A percentile compares a stretch with the other conserved stretches of the same genome.
Conservation (phyloP, 305 asterid species). For the Fraxinus dipetala region DNA sequence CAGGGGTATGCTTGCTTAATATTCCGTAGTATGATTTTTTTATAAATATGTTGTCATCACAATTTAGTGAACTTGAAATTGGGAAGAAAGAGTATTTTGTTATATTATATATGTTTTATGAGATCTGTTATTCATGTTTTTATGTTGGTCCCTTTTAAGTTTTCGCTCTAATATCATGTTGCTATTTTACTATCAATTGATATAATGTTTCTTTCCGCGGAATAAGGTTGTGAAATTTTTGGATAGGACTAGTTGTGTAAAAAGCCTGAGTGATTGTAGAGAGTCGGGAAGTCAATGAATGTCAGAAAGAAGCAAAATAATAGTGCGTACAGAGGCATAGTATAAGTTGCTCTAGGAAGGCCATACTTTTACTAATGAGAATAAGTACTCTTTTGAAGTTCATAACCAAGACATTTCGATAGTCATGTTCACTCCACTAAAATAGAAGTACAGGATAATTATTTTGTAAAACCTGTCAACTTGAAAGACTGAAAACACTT, state of each 20-base stretch:
- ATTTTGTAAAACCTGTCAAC: background rate
- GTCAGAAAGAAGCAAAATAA: background rate
- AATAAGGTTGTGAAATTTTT: background rate
- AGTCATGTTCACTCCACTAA: background rate
- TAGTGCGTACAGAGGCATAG: background rate
- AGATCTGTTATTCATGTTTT: background rate
- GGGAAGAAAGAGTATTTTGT: background rate
- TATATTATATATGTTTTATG: background rate
- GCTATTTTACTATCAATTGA: slow-evolving; percentile 18
- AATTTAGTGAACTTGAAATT: background rate
- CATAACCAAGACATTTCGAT: background rate
- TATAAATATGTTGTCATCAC: background rate
- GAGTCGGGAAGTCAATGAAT: background rate
- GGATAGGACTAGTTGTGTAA: background rate
- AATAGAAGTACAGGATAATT: background rate
- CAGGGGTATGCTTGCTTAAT: slow-evolving; percentile 61
- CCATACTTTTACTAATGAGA: background rate
- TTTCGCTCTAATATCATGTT: background rate
- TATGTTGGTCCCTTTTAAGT: background rate
- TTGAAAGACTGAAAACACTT: background rate
- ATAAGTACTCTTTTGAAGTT: background rate
- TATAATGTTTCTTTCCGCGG: background rate
- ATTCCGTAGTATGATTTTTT: background rate
- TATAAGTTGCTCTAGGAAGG: background rate
- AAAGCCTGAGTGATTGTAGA: background rate